These are phyloP conservation scores for Boletus barrowsii DNA, from an alignment of 768 basidiomycete genomes.

Conservation along the genomic window DNA sequence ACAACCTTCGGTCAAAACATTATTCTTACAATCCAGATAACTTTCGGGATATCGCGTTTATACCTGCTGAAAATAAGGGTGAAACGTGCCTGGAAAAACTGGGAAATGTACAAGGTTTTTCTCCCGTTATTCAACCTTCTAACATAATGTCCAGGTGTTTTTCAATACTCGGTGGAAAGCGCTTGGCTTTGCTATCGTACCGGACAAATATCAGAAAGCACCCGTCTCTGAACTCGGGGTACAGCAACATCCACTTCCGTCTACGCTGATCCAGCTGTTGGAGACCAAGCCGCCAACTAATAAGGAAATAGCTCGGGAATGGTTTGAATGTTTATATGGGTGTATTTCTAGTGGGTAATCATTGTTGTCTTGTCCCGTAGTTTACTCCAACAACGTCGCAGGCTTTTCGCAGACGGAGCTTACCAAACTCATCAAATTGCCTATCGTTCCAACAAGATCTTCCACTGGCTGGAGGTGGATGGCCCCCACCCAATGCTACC, in stretches of 20 bases:
- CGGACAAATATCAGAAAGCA: constrained; percentile 46
- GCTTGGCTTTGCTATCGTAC: constrained; percentile 71
- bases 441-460: constrained; percentile 45
- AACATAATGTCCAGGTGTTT: not conserved
- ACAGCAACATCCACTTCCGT: constrained; percentile 58
- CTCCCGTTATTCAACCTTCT: not conserved
- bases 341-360: constrained; percentile 49
- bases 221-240: constrained; percentile 61
- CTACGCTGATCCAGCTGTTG: constrained; percentile 53
- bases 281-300: constrained; percentile 51
- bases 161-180: constrained; percentile 39
- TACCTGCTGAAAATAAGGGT: constrained; percentile 61
- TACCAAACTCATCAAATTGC: constrained; percentile 46
- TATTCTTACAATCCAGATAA: constrained; percentile 54
- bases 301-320: constrained; percentile 49
- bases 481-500: constrained; percentile 63
- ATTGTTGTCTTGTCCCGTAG: not conserved
- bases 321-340: constrained; percentile 63
- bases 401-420: constrained; percentile 58
- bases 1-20: constrained; percentile 55
- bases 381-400: constrained; percentile 17
- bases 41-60: constrained; percentile 60
- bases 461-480: constrained; percentile 31
- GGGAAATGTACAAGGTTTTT: constrained; percentile 46
- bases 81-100: constrained; percentile 55